phyloP scores from a whole-genome alignment of 306 rosid genomes.

The Gastrolobium bilobum region DNA sequence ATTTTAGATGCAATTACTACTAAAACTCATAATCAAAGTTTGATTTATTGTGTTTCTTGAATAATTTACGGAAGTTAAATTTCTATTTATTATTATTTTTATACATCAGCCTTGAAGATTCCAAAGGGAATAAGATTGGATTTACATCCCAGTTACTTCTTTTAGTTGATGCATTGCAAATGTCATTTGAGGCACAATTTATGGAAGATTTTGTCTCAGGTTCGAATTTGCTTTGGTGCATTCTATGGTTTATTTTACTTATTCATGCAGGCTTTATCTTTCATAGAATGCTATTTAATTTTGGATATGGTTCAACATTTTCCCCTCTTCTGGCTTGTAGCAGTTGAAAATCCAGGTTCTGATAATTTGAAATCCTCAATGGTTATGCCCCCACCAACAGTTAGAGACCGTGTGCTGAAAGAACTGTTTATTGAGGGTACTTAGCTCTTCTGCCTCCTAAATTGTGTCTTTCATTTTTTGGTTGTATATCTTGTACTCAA shows the following conservation, averaged over 20 bases:
- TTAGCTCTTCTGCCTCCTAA: constrained; percentile 40
- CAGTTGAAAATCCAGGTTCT: constrained; percentile 84
- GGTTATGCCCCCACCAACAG: constrained; percentile 89
- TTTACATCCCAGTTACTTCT: constrained; percentile 82
- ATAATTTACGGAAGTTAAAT: constrained; percentile 7
- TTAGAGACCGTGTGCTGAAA: constrained; percentile 88
- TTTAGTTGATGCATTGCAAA: constrained; percentile 78
- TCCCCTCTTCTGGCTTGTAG: constrained; percentile 48
- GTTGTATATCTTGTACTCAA: constrained; percentile 13
- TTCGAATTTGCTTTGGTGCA: constrained; percentile 51
- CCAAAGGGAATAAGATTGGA: constrained; percentile 75
- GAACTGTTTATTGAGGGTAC: constrained; percentile 92
- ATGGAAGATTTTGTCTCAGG: constrained; percentile 98
- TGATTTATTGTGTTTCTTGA: constrained; percentile 39
- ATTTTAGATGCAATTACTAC: constrained; percentile 28
- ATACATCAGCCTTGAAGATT: constrained; percentile 68
- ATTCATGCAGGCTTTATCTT: constrained; percentile 45
- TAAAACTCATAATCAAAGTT: constrained; percentile 20
- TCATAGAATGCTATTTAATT: constrained; percentile 41
- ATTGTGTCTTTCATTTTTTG: constrained; percentile 46
- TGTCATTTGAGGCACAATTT: constrained; percentile 90
- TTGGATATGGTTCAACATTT: constrained; percentile 36
- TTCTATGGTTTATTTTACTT: constrained; percentile 24
- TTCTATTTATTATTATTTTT: constrained; percentile 24
- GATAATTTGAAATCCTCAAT: constrained; percentile 77